Base-by-base conservation (phyloP, 371 early-diverging fungal genomes). In the Umbelopsis sp. region DNA sequence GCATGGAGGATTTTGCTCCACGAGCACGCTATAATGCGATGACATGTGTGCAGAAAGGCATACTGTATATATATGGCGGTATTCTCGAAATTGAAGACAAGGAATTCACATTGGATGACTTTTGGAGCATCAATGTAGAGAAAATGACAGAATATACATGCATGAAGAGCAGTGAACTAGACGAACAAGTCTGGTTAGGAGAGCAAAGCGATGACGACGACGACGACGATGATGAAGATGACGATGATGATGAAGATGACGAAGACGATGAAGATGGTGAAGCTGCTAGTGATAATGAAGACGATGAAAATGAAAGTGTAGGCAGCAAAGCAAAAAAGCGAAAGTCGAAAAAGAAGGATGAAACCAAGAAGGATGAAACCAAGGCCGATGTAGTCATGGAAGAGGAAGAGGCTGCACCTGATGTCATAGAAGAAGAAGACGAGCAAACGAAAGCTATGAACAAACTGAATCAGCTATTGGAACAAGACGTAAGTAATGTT, bases 1-100 rank as follows among this genome's bases (percentile, higher is more conserved):
- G 69, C 16, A 71, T 66, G 0, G 79, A 73, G 14, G 79, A 66
- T 0, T 46, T 73, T 45, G 74, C 72, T 68, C 85, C 86, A 1
- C 73, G 83, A n/a, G 82, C 87, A 1, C 83, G 91, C 4, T 90
- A 86, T 73, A 88, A 84, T 72, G 71, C 84, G 10, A 88, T 87
- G 88, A 53, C 88, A 76, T 77, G 82, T 3, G 83, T 87, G 16
- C 75, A 78, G 22, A 77, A 79, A 62, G 80, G 80, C 35, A 76
- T 71, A 2, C 70, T 90, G 48, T 86, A 84, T 65, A 63, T 90
- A 70, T 86, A 76, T 69, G 91, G 91, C 10, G 91, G 91, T 6
- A 80, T 89, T 29, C 53, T 84, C 32, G 89, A 89, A 69, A 72
- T 76, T 32, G 76, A 71, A 45, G 80, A 79, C 52, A 79, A 81